Percentiles rank a stretch among this genome's conserved stretches.
Conservation (phyloP, 345 rosid species). For the Geranium brycei region DNA sequence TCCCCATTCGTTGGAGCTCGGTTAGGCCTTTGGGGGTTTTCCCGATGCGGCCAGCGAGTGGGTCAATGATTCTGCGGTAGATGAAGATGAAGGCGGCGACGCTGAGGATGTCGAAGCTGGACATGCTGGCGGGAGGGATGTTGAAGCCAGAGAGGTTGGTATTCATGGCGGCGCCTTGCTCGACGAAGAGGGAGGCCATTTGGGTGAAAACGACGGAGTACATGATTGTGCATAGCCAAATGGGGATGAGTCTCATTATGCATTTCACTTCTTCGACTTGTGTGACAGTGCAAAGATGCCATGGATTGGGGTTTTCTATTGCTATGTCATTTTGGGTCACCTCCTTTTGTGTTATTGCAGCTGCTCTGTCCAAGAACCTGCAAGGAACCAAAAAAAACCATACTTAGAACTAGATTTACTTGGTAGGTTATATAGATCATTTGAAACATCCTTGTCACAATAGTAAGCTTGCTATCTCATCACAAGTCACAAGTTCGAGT, state of each 20-base stretch:
- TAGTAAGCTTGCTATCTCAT: no score
- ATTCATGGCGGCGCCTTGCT: slow-evolving; percentile 40
- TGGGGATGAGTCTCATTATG: slow-evolving; percentile 31
- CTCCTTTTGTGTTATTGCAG: slow-evolving; percentile 23
- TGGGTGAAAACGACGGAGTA: slow-evolving; percentile 45
- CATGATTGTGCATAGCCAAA: slow-evolving; percentile 41
- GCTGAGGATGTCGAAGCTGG: slow-evolving; percentile 33
- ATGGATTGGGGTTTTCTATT: slow-evolving; percentile 9
- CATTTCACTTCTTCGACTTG: slow-evolving; percentile 47
- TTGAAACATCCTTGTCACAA: no score
- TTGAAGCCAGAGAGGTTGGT: slow-evolving; percentile 20
- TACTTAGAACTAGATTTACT: no score
- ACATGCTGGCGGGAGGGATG: slow-evolving; percentile 48
- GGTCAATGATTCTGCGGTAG: slow-evolving; percentile 27
- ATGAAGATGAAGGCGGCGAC: slow-evolving; percentile 32
- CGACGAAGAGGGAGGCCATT: slow-evolving; percentile 49
- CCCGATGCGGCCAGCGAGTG: slow-evolving; percentile 20
- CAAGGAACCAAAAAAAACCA: no score
- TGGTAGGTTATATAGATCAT: no score
- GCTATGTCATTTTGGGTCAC: not conserved
- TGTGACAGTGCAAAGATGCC: slow-evolving; percentile 40
- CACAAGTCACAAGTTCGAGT: no score
- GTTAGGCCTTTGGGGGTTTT: slow-evolving; percentile 26
- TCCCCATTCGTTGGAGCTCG: slow-evolving; percentile 42
- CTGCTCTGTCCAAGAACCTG: slow-evolving; percentile 44